Evolutionary conservation across 768 basidiomycete genomes (phyloP).

Genomic region (Imleria badia): DNA sequence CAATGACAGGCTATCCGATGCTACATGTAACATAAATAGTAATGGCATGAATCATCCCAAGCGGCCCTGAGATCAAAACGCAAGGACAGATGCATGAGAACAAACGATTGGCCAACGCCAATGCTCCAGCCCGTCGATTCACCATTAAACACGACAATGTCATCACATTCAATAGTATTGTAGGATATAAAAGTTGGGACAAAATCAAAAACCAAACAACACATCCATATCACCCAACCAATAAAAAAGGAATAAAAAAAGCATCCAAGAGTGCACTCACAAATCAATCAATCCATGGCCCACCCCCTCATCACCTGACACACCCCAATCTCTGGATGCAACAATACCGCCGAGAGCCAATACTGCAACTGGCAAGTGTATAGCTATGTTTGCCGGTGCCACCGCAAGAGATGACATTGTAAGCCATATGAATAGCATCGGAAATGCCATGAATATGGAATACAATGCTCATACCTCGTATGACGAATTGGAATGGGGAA

Average conservation of each 20-base stretch:
- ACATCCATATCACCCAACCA: not conserved
- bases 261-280: not conserved
- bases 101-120: too few species aligned
- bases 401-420: not conserved
- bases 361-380: constrained; percentile 48
- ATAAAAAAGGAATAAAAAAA: constrained; percentile 17
- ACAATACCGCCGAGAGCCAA: constrained; percentile 62
- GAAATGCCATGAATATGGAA: constrained; percentile 3
- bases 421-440: not conserved
- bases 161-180: too few species aligned
- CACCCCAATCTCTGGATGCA: constrained; percentile 71
- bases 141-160: too few species aligned
- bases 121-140: too few species aligned
- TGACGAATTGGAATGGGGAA: not conserved
- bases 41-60: too few species aligned
- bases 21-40: too few species aligned
- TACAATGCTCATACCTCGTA: not conserved
- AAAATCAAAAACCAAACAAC: too few species aligned
- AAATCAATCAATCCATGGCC: constrained; percentile 47
- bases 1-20: too few species aligned
- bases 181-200: too few species aligned
- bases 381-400: constrained; percentile 2
- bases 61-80: too few species aligned
- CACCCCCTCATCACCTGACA: constrained; percentile 58
- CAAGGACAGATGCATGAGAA: too few species aligned